A percentile compares a stretch with the other conserved stretches of the same genome.
Conservation (phyloP, 176 grass and related monocot genomes). For the Musa itinerans region DNA sequence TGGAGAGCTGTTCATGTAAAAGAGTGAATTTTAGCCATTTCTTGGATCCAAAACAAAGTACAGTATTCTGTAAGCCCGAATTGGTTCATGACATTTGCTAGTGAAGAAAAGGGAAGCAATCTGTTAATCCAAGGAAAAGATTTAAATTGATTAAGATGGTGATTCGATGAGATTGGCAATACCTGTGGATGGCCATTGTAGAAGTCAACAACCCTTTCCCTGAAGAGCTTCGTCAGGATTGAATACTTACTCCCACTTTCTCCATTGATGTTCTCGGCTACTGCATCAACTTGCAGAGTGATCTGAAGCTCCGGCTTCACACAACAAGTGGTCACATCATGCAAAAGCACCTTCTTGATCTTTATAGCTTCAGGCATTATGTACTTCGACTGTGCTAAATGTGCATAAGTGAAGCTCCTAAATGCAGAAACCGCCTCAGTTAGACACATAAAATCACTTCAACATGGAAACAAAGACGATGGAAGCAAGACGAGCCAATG, state of each 20-base stretch:
- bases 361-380: conserved; percentile 59
- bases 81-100: too few species aligned
- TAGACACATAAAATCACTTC: too few species aligned
- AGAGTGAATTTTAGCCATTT: too few species aligned
- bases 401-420: conserved; percentile 70
- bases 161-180: neutral
- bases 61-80: neutral
- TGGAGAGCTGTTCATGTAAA: too few species aligned
- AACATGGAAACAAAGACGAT: neutral
- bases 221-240: conserved; percentile 53
- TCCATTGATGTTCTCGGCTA: conserved; percentile 31
- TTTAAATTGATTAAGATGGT: neutral
- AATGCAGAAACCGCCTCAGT: conserved; percentile 2
- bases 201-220: conserved; percentile 64
- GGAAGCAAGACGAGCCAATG: too few species aligned
- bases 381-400: conserved; percentile 74
- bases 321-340: conserved; percentile 60
- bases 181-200: conserved; percentile 66
- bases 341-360: conserved; percentile 64
- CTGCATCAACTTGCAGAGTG: conserved; percentile 34
- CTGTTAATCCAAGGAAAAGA: neutral
- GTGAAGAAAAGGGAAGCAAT: neutral
- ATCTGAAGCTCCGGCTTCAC: conserved; percentile 82
- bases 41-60: conserved; percentile 1
- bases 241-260: conserved; percentile 49